Conservation (phyloP, 345 rosid species). For the Arabidopsis suecica region DNA sequence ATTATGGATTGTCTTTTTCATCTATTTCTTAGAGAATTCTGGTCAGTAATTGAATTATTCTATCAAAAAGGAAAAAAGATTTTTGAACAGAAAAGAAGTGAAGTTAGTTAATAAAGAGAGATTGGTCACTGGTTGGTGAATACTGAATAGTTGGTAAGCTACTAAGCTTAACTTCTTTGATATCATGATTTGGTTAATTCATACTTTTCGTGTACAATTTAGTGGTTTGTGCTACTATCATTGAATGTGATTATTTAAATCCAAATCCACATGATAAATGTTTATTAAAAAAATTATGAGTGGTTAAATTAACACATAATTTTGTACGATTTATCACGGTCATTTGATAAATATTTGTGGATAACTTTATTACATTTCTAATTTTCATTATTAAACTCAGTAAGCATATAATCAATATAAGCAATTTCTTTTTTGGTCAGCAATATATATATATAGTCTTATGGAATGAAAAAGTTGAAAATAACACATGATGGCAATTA, state of each 20-base stretch:
- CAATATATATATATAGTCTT: neutral
- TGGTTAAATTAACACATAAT: no score
- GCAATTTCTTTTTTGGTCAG: neutral
- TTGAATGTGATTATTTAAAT: no score
- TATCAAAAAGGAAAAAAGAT: neutral
- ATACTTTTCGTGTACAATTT: neutral
- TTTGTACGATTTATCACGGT: neutral
- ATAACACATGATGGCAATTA: slow-evolving; percentile 17
- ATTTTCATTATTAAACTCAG: neutral
- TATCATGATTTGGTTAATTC: slow-evolving; percentile 32
- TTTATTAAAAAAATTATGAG: no score
- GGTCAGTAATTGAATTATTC: neutral
- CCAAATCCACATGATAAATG: no score
- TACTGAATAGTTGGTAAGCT: slow-evolving; percentile 33
- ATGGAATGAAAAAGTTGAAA: neutral
- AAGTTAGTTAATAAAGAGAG: slow-evolving; percentile 9
- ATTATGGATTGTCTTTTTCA: neutral
- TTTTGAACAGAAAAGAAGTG: neutral
- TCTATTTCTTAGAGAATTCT: neutral
- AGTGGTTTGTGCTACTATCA: no score
- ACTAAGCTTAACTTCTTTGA: slow-evolving; percentile 12
- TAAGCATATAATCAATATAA: neutral
- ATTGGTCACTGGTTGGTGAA: slow-evolving; percentile 26
- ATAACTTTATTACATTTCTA: neutral
- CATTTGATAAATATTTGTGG: neutral